phyloP scores from a whole-genome alignment of 2,329 filamentous ascomycete species.

The Colletotrichum echinochloae region DNA sequence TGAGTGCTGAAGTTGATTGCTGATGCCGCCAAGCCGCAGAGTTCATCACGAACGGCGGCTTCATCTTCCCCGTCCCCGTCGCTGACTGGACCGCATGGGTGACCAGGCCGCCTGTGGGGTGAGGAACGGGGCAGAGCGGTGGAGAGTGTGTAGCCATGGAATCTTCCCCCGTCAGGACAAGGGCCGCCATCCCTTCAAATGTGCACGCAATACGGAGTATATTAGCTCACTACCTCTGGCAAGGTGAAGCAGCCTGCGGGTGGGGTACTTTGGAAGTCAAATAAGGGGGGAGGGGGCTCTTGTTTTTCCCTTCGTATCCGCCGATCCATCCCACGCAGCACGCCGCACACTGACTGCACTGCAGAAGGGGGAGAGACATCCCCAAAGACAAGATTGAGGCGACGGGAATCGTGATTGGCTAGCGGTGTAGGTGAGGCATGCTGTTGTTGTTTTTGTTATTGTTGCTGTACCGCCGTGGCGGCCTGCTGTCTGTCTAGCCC shows the following conservation, averaged over 20 bases:
- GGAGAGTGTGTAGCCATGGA: slow-evolving; percentile 28
- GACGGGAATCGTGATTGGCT: slow-evolving; percentile 27
- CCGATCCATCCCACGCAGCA: slow-evolving; percentile 30
- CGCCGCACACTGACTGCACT: slow-evolving; percentile 19
- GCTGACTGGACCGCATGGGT: slow-evolving; percentile 16
- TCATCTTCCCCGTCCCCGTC: slow-evolving; percentile 15
- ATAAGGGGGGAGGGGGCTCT: slow-evolving; percentile 32
- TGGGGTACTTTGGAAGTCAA: slow-evolving; percentile 33
- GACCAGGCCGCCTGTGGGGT: slow-evolving; percentile 23
- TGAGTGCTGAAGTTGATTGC: slow-evolving; percentile 19
- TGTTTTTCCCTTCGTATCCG: slow-evolving; percentile 36
- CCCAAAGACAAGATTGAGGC: slow-evolving; percentile 29
- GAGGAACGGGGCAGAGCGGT: slow-evolving; percentile 16
- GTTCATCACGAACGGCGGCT: slow-evolving; percentile 22
- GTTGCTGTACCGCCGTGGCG: slow-evolving; percentile 27
- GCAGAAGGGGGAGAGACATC: slow-evolving; percentile 19
- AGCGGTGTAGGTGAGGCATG: slow-evolving; percentile 8
- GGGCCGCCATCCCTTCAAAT: slow-evolving; percentile 38
- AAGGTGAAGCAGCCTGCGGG: slow-evolving; percentile 31
- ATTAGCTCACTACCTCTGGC: slow-evolving; percentile 37
- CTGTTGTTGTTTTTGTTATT: slow-evolving; percentile 12
- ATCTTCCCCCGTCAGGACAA: slow-evolving; percentile 31
- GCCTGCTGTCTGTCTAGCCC: slow-evolving; percentile 18
- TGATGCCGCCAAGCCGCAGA: slow-evolving; percentile 35
- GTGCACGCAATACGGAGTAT: slow-evolving; percentile 33